Conservation (phyloP, 768 basidiomycete genomes). For the Bullera alba region DNA sequence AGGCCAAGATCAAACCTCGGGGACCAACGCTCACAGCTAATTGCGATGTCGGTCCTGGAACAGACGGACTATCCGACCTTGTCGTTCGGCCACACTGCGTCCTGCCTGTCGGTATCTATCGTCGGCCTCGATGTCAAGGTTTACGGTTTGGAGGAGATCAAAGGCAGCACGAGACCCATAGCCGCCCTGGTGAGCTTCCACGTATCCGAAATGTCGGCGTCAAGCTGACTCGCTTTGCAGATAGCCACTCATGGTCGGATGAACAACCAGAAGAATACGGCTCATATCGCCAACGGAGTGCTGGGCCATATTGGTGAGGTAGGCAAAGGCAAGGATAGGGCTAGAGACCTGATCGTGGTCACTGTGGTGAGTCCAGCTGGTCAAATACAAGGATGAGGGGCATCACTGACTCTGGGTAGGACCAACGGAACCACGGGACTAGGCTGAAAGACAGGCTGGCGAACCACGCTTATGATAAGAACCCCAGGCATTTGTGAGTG, state of each 20-base stretch:
- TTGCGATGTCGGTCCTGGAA: constrained; percentile 3
- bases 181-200: constrained; percentile 27
- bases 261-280: constrained; percentile 44
- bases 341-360: constrained; percentile 50
- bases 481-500: constrained; percentile 51
- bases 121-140: constrained; percentile 29
- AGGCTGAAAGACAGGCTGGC: constrained; percentile 46
- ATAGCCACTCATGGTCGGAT: constrained; percentile 54
- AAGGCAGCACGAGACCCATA: constrained; percentile 18
- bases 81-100: not conserved
- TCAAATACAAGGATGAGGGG: not conserved
- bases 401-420: too few relatives aligned
- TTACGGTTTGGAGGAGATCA: constrained; percentile 37
- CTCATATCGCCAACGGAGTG: constrained; percentile 44
- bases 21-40: not conserved
- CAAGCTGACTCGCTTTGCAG: constrained; percentile 4
- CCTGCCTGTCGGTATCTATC: constrained; percentile 12
- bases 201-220: not conserved
- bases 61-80: constrained; percentile 23
- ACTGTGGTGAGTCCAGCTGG: constrained; percentile 48
- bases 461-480: constrained; percentile 48
- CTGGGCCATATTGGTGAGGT: constrained; percentile 34
- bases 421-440: constrained; percentile 55
- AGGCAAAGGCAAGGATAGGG: constrained; percentile 15
- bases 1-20: not conserved